A percentile compares a stretch with the other conserved stretches of the same genome.
phyloP scores from a whole-genome alignment of 2,329 filamentous ascomycete species.

The Neophaeococcomyces aloes region DNA sequence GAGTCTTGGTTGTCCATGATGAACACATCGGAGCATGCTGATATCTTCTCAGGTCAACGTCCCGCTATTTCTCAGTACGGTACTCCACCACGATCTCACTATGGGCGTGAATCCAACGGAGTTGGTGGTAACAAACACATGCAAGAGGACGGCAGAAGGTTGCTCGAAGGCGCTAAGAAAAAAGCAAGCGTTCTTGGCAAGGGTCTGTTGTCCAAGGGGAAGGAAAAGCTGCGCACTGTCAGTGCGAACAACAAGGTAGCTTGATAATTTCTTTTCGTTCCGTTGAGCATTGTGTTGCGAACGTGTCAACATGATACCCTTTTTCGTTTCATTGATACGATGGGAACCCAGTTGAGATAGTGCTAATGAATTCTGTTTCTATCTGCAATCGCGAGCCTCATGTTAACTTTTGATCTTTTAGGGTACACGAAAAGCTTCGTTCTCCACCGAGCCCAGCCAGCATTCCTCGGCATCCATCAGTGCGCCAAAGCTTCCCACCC shows the following conservation, averaged over 20 bases:
- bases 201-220: constrained; percentile 81
- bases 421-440: constrained; percentile 12
- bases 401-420: constrained; percentile 18
- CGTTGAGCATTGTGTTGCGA: too few relatives aligned
- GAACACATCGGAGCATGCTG: constrained; percentile 44
- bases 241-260: constrained; percentile 76
- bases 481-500: constrained; percentile 6
- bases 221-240: constrained; percentile 62
- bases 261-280: constrained; percentile 46
- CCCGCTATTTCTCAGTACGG: background rate
- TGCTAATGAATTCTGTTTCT: constrained; percentile 6
- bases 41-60: constrained; percentile 26
- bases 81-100: constrained; percentile 11
- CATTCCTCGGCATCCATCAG: constrained; percentile 5
- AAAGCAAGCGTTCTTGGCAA: constrained; percentile 73
- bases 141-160: constrained; percentile 75
- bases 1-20: constrained; percentile 39
- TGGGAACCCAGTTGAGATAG: constrained; percentile 1
- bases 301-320: background rate
- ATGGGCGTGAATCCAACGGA: constrained; percentile 14
- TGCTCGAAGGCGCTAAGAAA: constrained; percentile 70
- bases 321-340: background rate
- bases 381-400: constrained; percentile 8
- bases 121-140: constrained; percentile 42
- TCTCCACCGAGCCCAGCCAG: constrained; percentile 7